Evolutionary conservation across 1,139 yeast species (phyloP).

Genomic region (Yamadazyma blattariae): DNA sequence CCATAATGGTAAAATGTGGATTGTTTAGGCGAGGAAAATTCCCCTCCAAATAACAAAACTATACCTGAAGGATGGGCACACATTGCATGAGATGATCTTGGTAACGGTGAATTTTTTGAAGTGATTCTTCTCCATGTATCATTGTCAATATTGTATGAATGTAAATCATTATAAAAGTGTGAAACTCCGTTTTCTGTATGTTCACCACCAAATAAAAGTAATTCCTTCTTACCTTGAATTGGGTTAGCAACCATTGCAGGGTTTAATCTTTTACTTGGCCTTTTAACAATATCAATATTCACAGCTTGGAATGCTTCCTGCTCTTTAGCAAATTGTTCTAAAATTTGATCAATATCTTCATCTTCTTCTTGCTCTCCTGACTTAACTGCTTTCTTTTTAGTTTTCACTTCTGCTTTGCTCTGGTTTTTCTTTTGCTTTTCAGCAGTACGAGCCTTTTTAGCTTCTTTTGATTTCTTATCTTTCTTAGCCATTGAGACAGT

Average conservation of each 20-base stretch:
- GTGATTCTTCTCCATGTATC: slow-evolving; percentile 78
- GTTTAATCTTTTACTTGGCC: slow-evolving; percentile 70
- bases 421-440: slow-evolving; percentile 77
- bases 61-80: slow-evolving; percentile 91
- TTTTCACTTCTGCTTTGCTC: slow-evolving; percentile 69
- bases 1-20: slow-evolving; percentile 95
- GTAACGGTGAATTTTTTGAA: slow-evolving; percentile 87
- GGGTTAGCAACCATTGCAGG: slow-evolving; percentile 78
- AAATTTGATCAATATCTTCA: slow-evolving; percentile 79
- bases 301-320: slow-evolving; percentile 80
- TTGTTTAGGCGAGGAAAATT: slow-evolving; percentile 94
- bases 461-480: slow-evolving; percentile 80
- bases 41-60: slow-evolving; percentile 89
- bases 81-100: slow-evolving; percentile 93
- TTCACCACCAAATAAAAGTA: slow-evolving; percentile 91
- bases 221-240: slow-evolving; percentile 69
- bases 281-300: slow-evolving; percentile 49
- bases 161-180: slow-evolving; percentile 78
- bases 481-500: slow-evolving; percentile 88
- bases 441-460: slow-evolving; percentile 86
- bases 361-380: slow-evolving; percentile 81
- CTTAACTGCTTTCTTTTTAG: slow-evolving; percentile 74
- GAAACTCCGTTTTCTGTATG: slow-evolving; percentile 54
- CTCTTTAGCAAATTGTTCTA: slow-evolving; percentile 73
- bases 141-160: slow-evolving; percentile 69